Conservation (phyloP, 1,284 basidiomycete genomes). For the Trichosporon faecale region DNA sequence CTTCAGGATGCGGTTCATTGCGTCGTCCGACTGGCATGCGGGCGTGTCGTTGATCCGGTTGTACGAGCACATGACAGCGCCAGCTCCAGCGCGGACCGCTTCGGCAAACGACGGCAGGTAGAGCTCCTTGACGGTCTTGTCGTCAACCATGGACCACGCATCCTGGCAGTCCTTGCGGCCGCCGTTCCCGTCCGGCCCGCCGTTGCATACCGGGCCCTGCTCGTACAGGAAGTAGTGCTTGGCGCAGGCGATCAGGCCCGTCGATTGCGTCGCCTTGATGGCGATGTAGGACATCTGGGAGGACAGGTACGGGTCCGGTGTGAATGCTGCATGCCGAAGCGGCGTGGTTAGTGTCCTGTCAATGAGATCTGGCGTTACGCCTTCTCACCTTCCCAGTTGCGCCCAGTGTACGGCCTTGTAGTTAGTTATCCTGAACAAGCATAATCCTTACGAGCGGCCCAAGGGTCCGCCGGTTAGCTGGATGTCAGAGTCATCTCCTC, state of each 20-base stretch:
- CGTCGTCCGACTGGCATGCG: conserved; percentile 71
- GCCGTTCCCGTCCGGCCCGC: conserved; percentile 33
- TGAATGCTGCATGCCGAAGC: conserved; percentile 36
- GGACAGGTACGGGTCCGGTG: conserved; percentile 52
- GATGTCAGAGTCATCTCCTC: neutral
- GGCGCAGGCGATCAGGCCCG: conserved; percentile 49
- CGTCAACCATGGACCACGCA: conserved; percentile 40
- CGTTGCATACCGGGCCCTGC: conserved; percentile 47
- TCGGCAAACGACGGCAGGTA: conserved; percentile 55
- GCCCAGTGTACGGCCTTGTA: conserved; percentile 45
- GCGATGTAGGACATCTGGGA: conserved; percentile 48
- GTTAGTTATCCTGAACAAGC: neutral
- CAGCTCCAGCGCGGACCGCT: conserved; percentile 53
- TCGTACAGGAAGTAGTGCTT: conserved; percentile 53
- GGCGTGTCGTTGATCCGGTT: conserved; percentile 71
- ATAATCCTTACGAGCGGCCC: conserved; percentile 41
- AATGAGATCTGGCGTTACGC: neutral
- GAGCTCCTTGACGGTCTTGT: conserved; percentile 52
- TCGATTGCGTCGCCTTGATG: conserved; percentile 47
- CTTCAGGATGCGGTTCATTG: conserved; percentile 74
- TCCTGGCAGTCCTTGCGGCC: conserved; percentile 36
- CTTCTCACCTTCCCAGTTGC: conserved; percentile 51
- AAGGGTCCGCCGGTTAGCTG: conserved; percentile 53
- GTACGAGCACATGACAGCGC: conserved; percentile 56
- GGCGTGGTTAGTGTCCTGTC: neutral